Conservation (phyloP, 2,329 filamentous ascomycete species). For the Penicillium capsulatum region DNA sequence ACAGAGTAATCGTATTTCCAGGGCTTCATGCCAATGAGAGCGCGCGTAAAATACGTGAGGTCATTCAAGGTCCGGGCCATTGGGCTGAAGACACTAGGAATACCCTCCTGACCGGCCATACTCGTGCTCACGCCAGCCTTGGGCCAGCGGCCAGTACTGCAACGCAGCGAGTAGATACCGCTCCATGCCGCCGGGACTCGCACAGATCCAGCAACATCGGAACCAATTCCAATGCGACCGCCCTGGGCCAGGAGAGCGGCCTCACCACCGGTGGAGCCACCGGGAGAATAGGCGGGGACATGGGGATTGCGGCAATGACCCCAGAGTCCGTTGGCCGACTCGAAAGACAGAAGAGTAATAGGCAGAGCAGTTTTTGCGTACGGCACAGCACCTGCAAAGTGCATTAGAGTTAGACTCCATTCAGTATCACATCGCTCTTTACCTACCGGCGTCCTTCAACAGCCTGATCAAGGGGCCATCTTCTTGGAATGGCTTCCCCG, state of each 20-base stretch:
- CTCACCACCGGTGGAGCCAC: constrained; percentile 84
- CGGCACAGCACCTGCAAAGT: constrained; percentile 64
- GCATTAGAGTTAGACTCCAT: constrained; percentile 4
- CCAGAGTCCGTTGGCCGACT: constrained; percentile 77
- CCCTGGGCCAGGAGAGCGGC: constrained; percentile 74
- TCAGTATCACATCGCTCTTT: not conserved
- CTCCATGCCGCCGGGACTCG: constrained; percentile 83
- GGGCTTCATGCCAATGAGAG: constrained; percentile 73
- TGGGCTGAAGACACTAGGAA: constrained; percentile 83
- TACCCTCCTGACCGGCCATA: constrained; percentile 88
- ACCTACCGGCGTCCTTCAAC: constrained; percentile 69
- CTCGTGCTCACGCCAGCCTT: constrained; percentile 78
- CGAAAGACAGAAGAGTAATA: constrained; percentile 80
- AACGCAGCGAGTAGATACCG: constrained; percentile 80
- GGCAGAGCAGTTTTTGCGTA: constrained; percentile 92
- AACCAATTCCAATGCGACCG: constrained; percentile 83
- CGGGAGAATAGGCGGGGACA: constrained; percentile 76
- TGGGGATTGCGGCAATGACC: constrained; percentile 79
- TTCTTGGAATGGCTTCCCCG: constrained; percentile 59
- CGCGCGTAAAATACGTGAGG: constrained; percentile 75
- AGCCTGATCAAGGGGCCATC: constrained; percentile 73
- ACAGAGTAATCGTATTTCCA: constrained; percentile 87
- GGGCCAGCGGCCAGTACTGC: constrained; percentile 85
- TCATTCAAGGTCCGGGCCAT: constrained; percentile 86
- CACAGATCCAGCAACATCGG: constrained; percentile 86